A percentile compares a stretch with the other conserved stretches of the same genome.
These are phyloP conservation scores for Rhodomyrtus tomentosa DNA, from an alignment of 345 rosid genomes.

Conservation along the genomic window DNA sequence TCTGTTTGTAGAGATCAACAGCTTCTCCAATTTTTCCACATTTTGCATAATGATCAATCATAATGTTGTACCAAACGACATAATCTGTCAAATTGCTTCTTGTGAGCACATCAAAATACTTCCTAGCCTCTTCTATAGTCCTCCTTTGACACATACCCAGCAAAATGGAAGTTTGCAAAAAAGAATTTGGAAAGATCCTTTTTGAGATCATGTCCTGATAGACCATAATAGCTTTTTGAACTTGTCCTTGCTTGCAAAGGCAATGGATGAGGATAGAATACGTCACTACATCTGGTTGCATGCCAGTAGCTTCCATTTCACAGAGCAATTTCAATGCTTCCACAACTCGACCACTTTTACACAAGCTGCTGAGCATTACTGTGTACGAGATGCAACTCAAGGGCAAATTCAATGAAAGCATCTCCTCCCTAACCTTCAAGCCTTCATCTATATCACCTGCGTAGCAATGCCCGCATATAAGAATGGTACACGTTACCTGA, in stretches of 20 bases:
- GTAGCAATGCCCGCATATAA: constrained; percentile 40
- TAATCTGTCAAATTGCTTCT: constrained; percentile 18
- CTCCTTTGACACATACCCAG: constrained; percentile 44
- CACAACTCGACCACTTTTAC: constrained; percentile 39
- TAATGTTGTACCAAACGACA: constrained; percentile 50
- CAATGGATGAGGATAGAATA: constrained; percentile 66
- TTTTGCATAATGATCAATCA: constrained; percentile 59
- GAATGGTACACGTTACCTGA: constrained; percentile 19
- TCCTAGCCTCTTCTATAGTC: constrained; percentile 44
- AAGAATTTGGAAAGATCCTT: constrained; percentile 36
- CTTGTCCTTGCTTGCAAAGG: constrained; percentile 62
- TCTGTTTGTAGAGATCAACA: constrained; percentile 21
- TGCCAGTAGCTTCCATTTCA: constrained; percentile 41
- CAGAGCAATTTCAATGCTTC: constrained; percentile 39
- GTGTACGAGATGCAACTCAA: constrained; percentile 30
- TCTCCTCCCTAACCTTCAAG: constrained; percentile 34
- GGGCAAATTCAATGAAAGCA: constrained; percentile 45
- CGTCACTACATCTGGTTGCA: constrained; percentile 41
- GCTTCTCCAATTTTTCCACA: constrained; percentile 43
- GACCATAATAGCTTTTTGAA: constrained; percentile 39
- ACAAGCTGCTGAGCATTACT: constrained; percentile 51
- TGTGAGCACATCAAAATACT: constrained; percentile 36
- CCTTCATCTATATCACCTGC: constrained; percentile 47
- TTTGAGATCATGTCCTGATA: constrained; percentile 35
- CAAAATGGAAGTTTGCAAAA: constrained; percentile 35